phyloP scores from a whole-genome alignment of 2,329 filamentous ascomycete species.

The Thelonectria rubi region DNA sequence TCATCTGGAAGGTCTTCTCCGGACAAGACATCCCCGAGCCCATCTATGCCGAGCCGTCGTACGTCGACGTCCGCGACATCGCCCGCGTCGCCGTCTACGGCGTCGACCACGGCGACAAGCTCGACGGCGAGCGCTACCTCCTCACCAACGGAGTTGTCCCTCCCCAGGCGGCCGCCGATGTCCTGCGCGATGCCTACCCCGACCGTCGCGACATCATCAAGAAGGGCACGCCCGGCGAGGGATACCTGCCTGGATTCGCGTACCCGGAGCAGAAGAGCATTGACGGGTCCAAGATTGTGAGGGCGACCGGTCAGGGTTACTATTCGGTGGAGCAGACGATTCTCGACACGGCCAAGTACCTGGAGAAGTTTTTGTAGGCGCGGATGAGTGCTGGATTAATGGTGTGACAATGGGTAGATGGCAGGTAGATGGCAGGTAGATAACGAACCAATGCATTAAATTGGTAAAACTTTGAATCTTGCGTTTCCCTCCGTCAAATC shows the following conservation, averaged over 20 bases:
- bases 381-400: neutral
- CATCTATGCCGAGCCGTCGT: conserved; percentile 20
- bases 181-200: conserved; percentile 38
- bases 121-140: conserved; percentile 35
- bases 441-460: neutral
- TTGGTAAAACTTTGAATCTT: neutral
- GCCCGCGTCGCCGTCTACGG: conserved; percentile 37
- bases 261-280: conserved; percentile 25
- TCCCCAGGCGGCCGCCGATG: conserved; percentile 37
- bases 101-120: conserved; percentile 32
- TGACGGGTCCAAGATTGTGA: conserved; percentile 33
- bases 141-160: conserved; percentile 29
- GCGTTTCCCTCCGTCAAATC: too few species aligned
- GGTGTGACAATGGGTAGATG: neutral
- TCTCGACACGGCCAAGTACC: conserved; percentile 34
- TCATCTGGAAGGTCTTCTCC: conserved; percentile 37
- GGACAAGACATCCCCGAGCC: conserved; percentile 37
- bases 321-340: conserved; percentile 34
- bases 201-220: conserved; percentile 34
- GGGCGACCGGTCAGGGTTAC: conserved; percentile 31
- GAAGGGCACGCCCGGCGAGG: conserved; percentile 31
- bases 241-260: conserved; percentile 28
- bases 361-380: conserved; percentile 34
- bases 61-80: conserved; percentile 38
- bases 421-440: neutral